Base-by-base conservation (phyloP, 2,329 filamentous ascomycete genomes). In the Corniculantispora saksenae region DNA sequence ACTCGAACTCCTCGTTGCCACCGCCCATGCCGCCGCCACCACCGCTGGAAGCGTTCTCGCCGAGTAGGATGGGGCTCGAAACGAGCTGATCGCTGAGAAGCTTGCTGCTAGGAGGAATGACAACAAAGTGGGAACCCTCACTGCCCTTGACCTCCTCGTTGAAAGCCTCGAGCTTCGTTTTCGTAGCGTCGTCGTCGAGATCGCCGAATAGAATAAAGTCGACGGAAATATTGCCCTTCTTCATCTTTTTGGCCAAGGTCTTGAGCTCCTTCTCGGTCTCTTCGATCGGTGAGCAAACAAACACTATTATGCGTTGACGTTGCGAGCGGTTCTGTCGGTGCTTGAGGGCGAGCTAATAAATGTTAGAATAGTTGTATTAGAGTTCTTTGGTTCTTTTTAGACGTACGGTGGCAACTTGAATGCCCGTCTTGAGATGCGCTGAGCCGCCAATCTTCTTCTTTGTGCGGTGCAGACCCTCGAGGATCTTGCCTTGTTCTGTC, bases 271-370 rank as follows among this genome's bases (percentile, higher is more conserved):
- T 95, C 78, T 97, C 91, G 69, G 92, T 90, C 75, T 99, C 95
- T 67, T 89, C 86, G 74, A 98, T 90, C 32, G 94, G 91, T 50
- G 93, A 97, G 85, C 95, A 99, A 69, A 94, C 91, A 79, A 99
- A 97, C 67, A 96, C 93, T 79, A 99, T 91, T 84, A 99, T 97
- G 70, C 95, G 91, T 84, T 97, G 94, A 72, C 93, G 89, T 81
- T 98, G 95, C 57, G 92, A 93, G 80, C 97, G 97, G 82, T 99
- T 98, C 81, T 97, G 94, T 73, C 95, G 90, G 81, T 99, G 95
- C 82, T 98, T 98, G 73, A 99, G 86, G 48, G 95, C 95, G 73
- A 99, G 87, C 94, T 97, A 55, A 21, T 21, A 17, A 61, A 15
- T 80, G 92, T 72, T 89, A 97, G 94, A 75, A 91, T 89, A 64